phyloP scores from a whole-genome alignment of 257 asterid species.

The Mentha longifolia region DNA sequence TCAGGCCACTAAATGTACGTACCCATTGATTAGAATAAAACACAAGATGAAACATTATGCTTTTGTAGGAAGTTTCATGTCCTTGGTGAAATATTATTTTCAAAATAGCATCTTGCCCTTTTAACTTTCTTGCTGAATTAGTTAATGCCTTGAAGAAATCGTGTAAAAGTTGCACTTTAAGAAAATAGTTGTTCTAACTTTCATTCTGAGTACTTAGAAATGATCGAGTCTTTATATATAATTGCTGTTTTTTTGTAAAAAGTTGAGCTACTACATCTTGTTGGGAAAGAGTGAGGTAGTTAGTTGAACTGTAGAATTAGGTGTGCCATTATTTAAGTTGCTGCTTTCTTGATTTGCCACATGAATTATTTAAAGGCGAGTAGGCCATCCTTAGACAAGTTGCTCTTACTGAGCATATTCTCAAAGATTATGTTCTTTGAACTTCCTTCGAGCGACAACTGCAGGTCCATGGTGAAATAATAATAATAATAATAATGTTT shows the following conservation, averaged over 20 bases:
- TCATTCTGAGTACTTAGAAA: not conserved
- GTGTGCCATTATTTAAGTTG: conserved; percentile 28
- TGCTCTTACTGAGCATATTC: conserved; percentile 2
- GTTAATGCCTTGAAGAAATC: not conserved
- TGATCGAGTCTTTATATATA: not conserved
- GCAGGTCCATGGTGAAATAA: not conserved
- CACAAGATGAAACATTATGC: no score
- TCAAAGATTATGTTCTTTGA: not conserved
- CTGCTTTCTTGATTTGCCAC: conserved; percentile 26
- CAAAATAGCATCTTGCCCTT: not conserved
- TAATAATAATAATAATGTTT: no score
- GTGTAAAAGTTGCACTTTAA: not conserved
- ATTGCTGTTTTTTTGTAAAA: conserved; percentile 3
- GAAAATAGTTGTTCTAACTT: no score
- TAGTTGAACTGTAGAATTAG: conserved; percentile 40
- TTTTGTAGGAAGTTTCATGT: no score
- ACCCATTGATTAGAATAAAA: no score
- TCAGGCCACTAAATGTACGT: no score
- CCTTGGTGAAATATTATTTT: not conserved
- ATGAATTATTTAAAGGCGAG: conserved; percentile 22
- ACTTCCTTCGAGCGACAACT: not conserved
- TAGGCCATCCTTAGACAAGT: conserved; percentile 24
- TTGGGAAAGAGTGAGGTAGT: conserved; percentile 25
- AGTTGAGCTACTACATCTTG: conserved; percentile 15
- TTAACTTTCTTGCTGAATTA: not conserved